Percentiles rank a stretch among this genome's conserved stretches.
phyloP scores from a whole-genome alignment of 2,329 filamentous ascomycete species.

The Lachnellula hyalina region DNA sequence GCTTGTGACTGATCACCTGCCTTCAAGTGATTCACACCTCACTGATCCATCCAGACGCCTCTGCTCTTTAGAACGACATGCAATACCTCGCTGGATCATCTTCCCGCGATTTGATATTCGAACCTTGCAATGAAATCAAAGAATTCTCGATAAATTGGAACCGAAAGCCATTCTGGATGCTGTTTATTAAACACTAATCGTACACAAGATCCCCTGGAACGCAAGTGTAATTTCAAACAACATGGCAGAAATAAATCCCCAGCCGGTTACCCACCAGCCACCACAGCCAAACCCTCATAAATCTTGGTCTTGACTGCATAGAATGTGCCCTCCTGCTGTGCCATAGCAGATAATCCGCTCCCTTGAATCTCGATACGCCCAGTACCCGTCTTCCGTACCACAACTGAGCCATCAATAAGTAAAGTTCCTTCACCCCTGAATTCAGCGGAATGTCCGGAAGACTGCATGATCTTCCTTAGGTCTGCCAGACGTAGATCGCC shows the following conservation, averaged over 20 bases:
- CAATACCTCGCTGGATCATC: too few species aligned
- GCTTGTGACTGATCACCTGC: too few species aligned
- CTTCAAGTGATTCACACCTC: too few species aligned
- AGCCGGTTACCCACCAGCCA: conserved; percentile 40
- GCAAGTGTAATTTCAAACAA: conserved; percentile 3
- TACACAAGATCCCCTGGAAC: conserved; percentile 11
- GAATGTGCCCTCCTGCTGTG: conserved; percentile 60
- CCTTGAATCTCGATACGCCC: conserved; percentile 86
- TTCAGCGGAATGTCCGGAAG: conserved; percentile 78
- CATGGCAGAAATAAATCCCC: not conserved
- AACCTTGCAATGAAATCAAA: too few species aligned
- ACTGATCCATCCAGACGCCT: too few species aligned
- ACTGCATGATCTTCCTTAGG: conserved; percentile 76
- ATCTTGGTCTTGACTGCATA: conserved; percentile 86
- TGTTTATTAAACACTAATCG: conserved; percentile 12
- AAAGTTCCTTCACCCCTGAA: conserved; percentile 91
- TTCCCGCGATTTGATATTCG: too few species aligned
- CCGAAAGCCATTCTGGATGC: too few species aligned
- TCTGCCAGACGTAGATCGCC: conserved; percentile 88
- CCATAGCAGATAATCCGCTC: conserved; percentile 49
- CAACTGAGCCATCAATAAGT: conserved; percentile 81
- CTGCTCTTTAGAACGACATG: too few species aligned
- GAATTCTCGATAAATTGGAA: too few species aligned
- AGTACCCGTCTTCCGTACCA: conserved; percentile 82
- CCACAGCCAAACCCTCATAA: conserved; percentile 89